Percentiles rank a stretch among this genome's conserved stretches.
phyloP scores from a whole-genome alignment of 192 early-diverging fungal species.

The Nowakowskiella sp. region DNA sequence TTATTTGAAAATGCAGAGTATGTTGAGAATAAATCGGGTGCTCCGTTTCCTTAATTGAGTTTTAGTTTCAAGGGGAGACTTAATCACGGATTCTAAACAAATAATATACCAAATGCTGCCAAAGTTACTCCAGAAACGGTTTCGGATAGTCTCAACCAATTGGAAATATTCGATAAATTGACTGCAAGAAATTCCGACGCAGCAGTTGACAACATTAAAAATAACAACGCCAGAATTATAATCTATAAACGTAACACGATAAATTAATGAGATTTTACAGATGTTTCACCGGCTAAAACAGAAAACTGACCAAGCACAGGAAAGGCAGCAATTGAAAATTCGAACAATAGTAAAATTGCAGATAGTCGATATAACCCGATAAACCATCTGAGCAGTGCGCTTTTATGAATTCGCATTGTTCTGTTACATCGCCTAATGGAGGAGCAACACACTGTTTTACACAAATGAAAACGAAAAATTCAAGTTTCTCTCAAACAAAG shows the following conservation, averaged over 20 bases:
- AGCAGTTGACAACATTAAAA: constrained; percentile 67
- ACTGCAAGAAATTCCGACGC: constrained; percentile 80
- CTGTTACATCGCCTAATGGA: too few species aligned
- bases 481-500: too few species aligned
- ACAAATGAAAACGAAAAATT: too few species aligned
- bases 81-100: not conserved
- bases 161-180: constrained; percentile 74
- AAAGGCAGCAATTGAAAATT: constrained; percentile 30
- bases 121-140: constrained; percentile 57
- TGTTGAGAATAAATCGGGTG: constrained; percentile 85
- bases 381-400: constrained; percentile 55
- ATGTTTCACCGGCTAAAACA: not conserved
- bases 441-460: too few species aligned
- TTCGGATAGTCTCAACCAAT: constrained; percentile 69
- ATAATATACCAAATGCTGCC: constrained; percentile 31
- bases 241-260: constrained; percentile 51
- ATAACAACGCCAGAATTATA: constrained; percentile 42
- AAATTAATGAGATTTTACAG: constrained; percentile 4
- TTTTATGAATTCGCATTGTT: constrained; percentile 51
- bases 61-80: constrained; percentile 43
- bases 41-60: constrained; percentile 87
- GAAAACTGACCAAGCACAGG: constrained; percentile 2
- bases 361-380: constrained; percentile 44
- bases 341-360: constrained; percentile 42
- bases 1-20: constrained; percentile 44